Percentiles rank a stretch among this genome's conserved stretches.
phyloP scores from a whole-genome alignment of 495 filamentous ascomycete genomes.

The Xylaria curta region DNA sequence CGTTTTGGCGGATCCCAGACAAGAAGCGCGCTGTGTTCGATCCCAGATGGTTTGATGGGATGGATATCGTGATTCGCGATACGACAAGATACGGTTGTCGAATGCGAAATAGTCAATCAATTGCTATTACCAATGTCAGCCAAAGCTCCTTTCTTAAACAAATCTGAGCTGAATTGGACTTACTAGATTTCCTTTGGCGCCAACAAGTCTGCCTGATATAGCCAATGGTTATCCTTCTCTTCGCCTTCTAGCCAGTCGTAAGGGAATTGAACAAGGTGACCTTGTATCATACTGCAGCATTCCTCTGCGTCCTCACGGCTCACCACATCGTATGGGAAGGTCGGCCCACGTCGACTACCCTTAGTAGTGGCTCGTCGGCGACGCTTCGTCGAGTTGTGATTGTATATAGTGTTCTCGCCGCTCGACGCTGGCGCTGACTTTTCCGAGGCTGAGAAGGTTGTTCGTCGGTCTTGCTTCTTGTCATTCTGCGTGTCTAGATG shows the following conservation, averaged over 20 bases:
- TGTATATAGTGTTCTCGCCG: conserved; percentile 33
- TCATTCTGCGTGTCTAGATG: conserved; percentile 36
- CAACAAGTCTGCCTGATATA: conserved; percentile 94
- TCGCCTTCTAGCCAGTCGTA: conserved; percentile 94
- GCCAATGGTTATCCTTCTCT: conserved; percentile 93
- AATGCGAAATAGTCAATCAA: neutral
- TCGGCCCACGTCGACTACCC: conserved; percentile 67
- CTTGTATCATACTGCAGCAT: conserved; percentile 81
- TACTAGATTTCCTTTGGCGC: conserved; percentile 98
- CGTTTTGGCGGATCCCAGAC: neutral
- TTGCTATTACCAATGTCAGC: conserved; percentile 19
- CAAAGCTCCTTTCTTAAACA: neutral
- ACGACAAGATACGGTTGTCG: neutral
- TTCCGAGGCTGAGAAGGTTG: conserved; percentile 53
- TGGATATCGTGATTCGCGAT: neutral
- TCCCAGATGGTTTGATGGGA: neutral
- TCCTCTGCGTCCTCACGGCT: conserved; percentile 76
- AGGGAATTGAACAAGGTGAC: conserved; percentile 87
- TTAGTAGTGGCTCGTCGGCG: conserved; percentile 80
- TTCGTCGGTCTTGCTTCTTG: conserved; percentile 47
- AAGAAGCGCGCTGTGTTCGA: neutral
- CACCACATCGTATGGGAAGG: conserved; percentile 77
- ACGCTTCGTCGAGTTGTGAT: conserved; percentile 47
- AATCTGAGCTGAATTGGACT: conserved; percentile 40
- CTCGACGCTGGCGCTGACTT: conserved; percentile 44